Conservation (phyloP, 192 early-diverging fungal genomes). For the Linnemannia elongata region DNA sequence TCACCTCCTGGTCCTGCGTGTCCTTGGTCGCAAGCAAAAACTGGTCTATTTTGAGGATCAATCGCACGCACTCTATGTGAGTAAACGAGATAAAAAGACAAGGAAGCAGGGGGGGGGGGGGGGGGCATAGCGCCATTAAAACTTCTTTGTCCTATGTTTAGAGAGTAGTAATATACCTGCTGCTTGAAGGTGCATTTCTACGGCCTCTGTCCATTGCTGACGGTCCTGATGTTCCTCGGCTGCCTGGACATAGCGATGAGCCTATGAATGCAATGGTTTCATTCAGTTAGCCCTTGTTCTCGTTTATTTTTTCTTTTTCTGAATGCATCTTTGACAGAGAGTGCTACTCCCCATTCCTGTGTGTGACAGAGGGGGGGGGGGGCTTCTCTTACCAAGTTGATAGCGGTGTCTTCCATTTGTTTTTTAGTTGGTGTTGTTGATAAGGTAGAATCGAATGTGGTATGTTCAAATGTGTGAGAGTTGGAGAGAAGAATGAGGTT, state of each 20-base stretch:
- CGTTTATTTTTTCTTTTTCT: too few species aligned
- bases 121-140: too few species aligned
- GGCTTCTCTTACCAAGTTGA: slow-evolving; percentile 27
- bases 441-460: neutral
- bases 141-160: neutral
- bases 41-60: slow-evolving; percentile 22
- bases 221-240: slow-evolving; percentile 74
- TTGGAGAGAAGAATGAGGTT: neutral
- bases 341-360: neutral
- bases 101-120: neutral
- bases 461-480: neutral
- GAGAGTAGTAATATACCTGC: slow-evolving; percentile 62
- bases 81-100: neutral
- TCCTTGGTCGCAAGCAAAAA: slow-evolving; percentile 48
- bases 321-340: neutral
- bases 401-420: slow-evolving; percentile 37
- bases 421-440: neutral
- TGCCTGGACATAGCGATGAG: slow-evolving; percentile 72
- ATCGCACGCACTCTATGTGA: neutral
- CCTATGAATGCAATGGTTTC: slow-evolving; percentile 51
- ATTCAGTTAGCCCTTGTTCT: neutral
- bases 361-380: neutral
- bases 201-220: slow-evolving; percentile 70
- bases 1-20: slow-evolving; percentile 61
- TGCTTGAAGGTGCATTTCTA: slow-evolving; percentile 75